These are phyloP conservation scores for Hypocrella siamensis DNA, from an alignment of 2,329 filamentous ascomycete species.

Conservation along the genomic window DNA sequence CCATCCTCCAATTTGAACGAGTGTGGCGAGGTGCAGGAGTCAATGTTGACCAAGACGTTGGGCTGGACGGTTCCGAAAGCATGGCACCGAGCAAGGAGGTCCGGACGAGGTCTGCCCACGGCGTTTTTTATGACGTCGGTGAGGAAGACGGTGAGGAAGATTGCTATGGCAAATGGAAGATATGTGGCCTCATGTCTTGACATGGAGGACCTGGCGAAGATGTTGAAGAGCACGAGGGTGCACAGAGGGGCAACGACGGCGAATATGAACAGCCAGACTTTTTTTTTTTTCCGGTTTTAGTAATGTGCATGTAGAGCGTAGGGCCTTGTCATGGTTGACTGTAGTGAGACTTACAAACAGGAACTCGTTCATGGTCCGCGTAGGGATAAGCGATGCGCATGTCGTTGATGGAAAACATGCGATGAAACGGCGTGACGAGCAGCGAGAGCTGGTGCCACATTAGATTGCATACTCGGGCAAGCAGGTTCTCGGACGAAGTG, in stretches of 20 bases:
- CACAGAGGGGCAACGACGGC: conserved; percentile 56
- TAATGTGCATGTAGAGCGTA: too few relatives aligned
- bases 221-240: conserved; percentile 50
- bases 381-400: conserved; percentile 74
- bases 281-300: too few relatives aligned
- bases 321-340: background rate
- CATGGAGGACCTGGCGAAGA: conserved; percentile 41
- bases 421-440: conserved; percentile 69
- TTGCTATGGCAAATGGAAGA: conserved; percentile 61
- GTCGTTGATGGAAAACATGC: conserved; percentile 84
- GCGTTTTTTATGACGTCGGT: conserved; percentile 88
- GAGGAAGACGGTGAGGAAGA: conserved; percentile 65
- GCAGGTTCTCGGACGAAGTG: too few relatives aligned
- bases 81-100: conserved; percentile 60
- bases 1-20: conserved; percentile 63
- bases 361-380: conserved; percentile 68
- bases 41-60: conserved; percentile 42
- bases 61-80: conserved; percentile 36
- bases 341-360: conserved; percentile 42
- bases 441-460: conserved; percentile 13
- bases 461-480: too few relatives aligned
- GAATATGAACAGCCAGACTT: conserved; percentile 64
- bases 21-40: conserved; percentile 57
- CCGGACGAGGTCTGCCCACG: conserved; percentile 56
- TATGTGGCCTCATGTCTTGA: conserved; percentile 80